These are phyloP conservation scores for Fraxinus floribunda DNA, from an alignment of 305 asterid genomes.

Conservation along the genomic window DNA sequence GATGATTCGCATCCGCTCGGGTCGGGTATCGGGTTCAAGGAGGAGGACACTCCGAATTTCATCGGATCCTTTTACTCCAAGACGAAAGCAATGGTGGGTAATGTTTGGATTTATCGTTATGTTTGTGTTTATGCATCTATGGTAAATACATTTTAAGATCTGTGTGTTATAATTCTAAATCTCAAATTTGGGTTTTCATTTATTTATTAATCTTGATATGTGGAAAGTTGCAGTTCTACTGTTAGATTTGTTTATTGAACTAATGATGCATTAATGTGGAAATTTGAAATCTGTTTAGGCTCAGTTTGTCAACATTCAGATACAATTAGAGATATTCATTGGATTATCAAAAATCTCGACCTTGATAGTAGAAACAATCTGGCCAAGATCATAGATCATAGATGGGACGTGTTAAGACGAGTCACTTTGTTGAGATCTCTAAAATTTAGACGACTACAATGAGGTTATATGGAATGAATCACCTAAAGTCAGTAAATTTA, in stretches of 20 bases:
- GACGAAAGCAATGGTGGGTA: slow-evolving; percentile 82
- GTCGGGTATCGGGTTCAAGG: slow-evolving; percentile 82
- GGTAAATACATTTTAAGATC: neutral
- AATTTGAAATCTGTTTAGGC: neutral
- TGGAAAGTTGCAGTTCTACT: neutral
- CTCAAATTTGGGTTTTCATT: slow-evolving; percentile 17
- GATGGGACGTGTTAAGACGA: neutral
- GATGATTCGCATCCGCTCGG: slow-evolving; percentile 62
- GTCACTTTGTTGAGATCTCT: neutral
- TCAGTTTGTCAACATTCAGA: neutral
- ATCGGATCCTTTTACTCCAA: slow-evolving; percentile 80
- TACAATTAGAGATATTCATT: neutral
- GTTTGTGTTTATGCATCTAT: neutral
- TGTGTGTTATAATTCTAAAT: neutral
- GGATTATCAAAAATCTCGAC: neutral
- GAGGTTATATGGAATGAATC: neutral
- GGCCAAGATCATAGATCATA: neutral
- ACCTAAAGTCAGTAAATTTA: neutral
- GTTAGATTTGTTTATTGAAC: slow-evolving; percentile 3
- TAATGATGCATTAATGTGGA: neutral
- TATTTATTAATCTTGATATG: neutral
- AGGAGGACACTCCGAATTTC: slow-evolving; percentile 81
- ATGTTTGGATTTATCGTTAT: neutral
- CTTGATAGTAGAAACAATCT: neutral
- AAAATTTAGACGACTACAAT: neutral